Conservation (phyloP, 352 stramenopile species). For the Achlya hypogyna region DNA sequence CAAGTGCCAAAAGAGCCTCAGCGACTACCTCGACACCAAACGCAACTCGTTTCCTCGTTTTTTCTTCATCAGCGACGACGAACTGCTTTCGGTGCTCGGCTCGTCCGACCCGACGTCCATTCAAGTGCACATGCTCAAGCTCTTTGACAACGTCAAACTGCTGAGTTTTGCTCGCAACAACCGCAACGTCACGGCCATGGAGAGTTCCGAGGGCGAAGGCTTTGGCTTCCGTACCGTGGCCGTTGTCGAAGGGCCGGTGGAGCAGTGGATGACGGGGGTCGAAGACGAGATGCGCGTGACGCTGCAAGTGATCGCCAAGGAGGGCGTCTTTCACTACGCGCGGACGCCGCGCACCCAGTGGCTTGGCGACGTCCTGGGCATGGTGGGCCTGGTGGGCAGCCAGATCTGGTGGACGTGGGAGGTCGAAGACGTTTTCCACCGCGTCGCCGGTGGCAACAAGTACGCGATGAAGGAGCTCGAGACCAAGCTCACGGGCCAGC, state of each 20-base stretch:
- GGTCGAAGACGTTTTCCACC: slow-evolving; percentile 88
- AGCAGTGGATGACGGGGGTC: slow-evolving; percentile 89
- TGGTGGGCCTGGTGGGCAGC: slow-evolving; percentile 87
- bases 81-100: slow-evolving; percentile 85
- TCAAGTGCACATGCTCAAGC: slow-evolving; percentile 92
- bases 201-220: slow-evolving; percentile 84
- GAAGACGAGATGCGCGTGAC: slow-evolving; percentile 87
- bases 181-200: slow-evolving; percentile 85
- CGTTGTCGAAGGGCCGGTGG: slow-evolving; percentile 84
- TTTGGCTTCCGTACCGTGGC: slow-evolving; percentile 78
- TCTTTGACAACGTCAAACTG: slow-evolving; percentile 93
- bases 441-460: slow-evolving; percentile 84
- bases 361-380: slow-evolving; percentile 84
- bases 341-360: slow-evolving; percentile 75
- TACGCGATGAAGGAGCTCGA: slow-evolving; percentile 92
- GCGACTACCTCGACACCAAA: slow-evolving; percentile 87
- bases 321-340: slow-evolving; percentile 90
- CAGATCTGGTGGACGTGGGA: slow-evolving; percentile 94
- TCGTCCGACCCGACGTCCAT: slow-evolving; percentile 88
- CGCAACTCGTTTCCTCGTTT: slow-evolving; percentile 89
- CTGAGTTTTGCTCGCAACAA: slow-evolving; percentile 84
- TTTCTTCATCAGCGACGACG: slow-evolving; percentile 93
- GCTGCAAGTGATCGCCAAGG: slow-evolving; percentile 85
- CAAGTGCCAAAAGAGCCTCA: slow-evolving; percentile 86
- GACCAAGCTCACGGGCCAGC: slow-evolving; percentile 76